Evolutionary conservation across 805 yeast species (phyloP), one percentile per base, ranked within the genome.

Genomic region (Kluyveromyces aestuarii): DNA sequence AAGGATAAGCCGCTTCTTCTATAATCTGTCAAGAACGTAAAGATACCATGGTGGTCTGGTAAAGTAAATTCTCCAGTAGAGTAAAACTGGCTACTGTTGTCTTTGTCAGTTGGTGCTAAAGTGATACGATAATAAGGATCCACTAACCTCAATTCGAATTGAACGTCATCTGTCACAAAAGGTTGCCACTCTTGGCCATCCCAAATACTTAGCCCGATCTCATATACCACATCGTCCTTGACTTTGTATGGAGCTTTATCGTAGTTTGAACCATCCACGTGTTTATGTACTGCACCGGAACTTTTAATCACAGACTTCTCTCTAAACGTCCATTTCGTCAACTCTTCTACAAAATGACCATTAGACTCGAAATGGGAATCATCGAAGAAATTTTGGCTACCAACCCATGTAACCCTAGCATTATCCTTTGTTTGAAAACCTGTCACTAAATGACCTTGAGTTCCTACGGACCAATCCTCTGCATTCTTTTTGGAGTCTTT

Each of bases 1-100:
- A 73, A 89, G 21, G 86, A 73, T 57, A 75, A 73, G 6, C 98
- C 98, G 13, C 78, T 72, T 62, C 96, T 81, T 64, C 77, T 77
- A 72, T 90, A 90, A 58, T 85, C 84, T 42, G 85, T 74, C 52
- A 75, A 75, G 64, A 87, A 89, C 2, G 96, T 86, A 71, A 89
- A 93, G 77, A 93, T 85, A 49, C 99, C 99, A 67, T 93, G 96
- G 61, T 89, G 96, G 66, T 91, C 97, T 19, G 99, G 99, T 37
- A 88, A 68, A 43, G 75, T 75, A 67, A 93, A 88, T 46, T 71
- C 68, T 14, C 68, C 68, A 17, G 77, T 72, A 18, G 68, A 69
- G 59, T 79, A 82, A 59, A 80, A 82, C n/a, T 74, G 66, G 6
- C 70, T 66, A 2, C 58, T 60, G 11, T 69, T 70, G 30, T 69